Percentiles rank a stretch among this genome's conserved stretches.
phyloP scores from a whole-genome alignment of 2,329 filamentous ascomycete genomes.

The Biscogniauxia sp. region DNA sequence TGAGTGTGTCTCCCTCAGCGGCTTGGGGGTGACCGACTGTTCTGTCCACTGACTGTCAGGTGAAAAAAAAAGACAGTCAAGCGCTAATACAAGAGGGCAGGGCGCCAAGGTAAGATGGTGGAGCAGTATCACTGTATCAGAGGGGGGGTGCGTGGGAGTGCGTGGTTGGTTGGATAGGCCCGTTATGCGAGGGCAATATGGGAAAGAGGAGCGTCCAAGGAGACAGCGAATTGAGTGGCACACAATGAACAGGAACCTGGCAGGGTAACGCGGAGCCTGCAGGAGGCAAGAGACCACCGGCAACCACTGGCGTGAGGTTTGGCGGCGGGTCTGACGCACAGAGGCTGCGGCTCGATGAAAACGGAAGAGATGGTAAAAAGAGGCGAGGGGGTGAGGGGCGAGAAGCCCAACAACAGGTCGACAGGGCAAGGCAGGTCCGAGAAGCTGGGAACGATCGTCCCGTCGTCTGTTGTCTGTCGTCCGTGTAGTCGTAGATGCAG shows the following conservation, averaged over 20 bases:
- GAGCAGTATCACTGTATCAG: slow-evolving; percentile 31
- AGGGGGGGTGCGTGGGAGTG: slow-evolving; percentile 27
- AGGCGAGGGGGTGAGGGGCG: slow-evolving; percentile 16
- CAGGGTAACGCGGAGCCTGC: slow-evolving; percentile 9
- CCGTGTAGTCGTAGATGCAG: neutral
- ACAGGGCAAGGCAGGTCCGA: slow-evolving; percentile 9
- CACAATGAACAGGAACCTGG: slow-evolving; percentile 7
- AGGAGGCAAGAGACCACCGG: slow-evolving; percentile 2
- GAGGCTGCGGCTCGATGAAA: slow-evolving; percentile 19
- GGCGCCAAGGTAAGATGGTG: slow-evolving; percentile 26
- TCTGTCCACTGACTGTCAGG: slow-evolving; percentile 19
- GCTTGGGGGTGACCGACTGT: neutral
- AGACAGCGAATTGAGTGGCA: slow-evolving; percentile 18
- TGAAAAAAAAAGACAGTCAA: slow-evolving; percentile 21
- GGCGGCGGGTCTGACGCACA: slow-evolving; percentile 15
- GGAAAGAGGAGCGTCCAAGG: slow-evolving; percentile 14
- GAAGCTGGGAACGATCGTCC: slow-evolving; percentile 18
- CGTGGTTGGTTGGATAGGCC: slow-evolving; percentile 26
- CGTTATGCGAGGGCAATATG: slow-evolving; percentile 22
- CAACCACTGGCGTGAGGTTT: slow-evolving; percentile 4
- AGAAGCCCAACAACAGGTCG: slow-evolving; percentile 16
- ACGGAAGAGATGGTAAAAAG: slow-evolving; percentile 14
- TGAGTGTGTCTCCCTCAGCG: slow-evolving; percentile 4
- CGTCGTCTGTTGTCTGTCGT: slow-evolving; percentile 5
- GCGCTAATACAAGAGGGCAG: slow-evolving; percentile 25